Evolutionary conservation across 2,329 filamentous ascomycete genomes (phyloP), one percentile per base, ranked within the genome.

Genomic region (Pleomassaria siparia): DNA sequence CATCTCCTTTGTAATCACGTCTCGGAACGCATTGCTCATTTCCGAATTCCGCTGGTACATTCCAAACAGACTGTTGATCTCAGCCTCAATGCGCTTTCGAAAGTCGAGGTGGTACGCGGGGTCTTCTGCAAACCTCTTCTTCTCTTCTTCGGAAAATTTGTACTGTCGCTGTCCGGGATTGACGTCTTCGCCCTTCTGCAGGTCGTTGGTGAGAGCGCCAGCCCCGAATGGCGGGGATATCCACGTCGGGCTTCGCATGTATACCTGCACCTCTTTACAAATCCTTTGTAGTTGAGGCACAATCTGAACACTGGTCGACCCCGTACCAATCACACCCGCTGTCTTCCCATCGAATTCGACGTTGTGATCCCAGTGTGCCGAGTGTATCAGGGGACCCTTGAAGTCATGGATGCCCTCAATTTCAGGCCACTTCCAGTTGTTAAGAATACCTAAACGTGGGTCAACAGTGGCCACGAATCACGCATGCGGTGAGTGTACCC

Each of bases 81-180:
- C 75, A 29, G 72, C 71, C 48, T 78, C 76, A 46, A 78, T 71
- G 47, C 72, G 68, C 57, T 75, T 77, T 45, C 74, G 71, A 53
- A 76, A 77, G 48, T 74, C 70, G 15, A 87, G 69, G 24, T 75
- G 66, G 40, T 76, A 75, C 3, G 81, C 72, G 0, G 85, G 82
- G 54, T 89, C 75, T 36, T 80, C 73, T 2, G 56, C 57, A 63
- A 87, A 87, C 0, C 76, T 74, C n/a, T 81, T 74, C 12, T 76
- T 75, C 42, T 84, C 76, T 11, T 84, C 80, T 2, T 78, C 64
- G 49, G 71, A 74, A 58, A 73, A 76, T 44, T 62, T 67, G 56
- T 74, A 69, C 56, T 76, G 75, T 0, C 71, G 67, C 48, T 73
- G 64, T 11, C 67, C 64, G 29, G 74, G 74, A 16, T 72, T 67